phyloP scores from a whole-genome alignment of 768 basidiomycete genomes.

The Tylopilus felleus region DNA sequence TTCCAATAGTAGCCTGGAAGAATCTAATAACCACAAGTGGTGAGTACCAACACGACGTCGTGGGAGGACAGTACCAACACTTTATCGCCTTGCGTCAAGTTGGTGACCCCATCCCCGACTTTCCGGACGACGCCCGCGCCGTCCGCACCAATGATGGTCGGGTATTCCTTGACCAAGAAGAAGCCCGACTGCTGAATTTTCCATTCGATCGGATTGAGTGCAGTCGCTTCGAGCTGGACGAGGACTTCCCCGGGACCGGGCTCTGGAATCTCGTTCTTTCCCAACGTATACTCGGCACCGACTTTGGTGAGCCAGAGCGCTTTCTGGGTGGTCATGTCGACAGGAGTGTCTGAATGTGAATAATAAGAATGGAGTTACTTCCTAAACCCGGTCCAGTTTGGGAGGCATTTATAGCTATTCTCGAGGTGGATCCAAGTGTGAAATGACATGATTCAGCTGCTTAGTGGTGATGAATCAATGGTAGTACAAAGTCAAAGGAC shows the following conservation, averaged over 20 bases:
- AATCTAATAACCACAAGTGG: neutral
- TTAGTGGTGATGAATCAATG: neutral
- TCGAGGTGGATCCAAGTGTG: neutral
- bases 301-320: conserved; percentile 17
- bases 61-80: conserved; percentile 1
- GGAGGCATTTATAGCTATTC: neutral
- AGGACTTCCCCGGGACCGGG: conserved; percentile 43
- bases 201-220: conserved; percentile 45
- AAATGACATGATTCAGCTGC: neutral
- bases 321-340: conserved; percentile 10
- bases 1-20: conserved; percentile 10
- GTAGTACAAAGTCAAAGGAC: too few species aligned
- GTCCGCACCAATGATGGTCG: conserved; percentile 36
- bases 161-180: conserved; percentile 32
- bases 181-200: conserved; percentile 7
- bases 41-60: neutral
- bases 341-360: neutral
- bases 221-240: conserved; percentile 37
- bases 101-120: conserved; percentile 36
- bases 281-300: conserved; percentile 9
- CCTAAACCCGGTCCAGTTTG: neutral
- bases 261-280: conserved; percentile 22
- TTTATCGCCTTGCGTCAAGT: conserved; percentile 33
- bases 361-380: neutral
- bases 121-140: conserved; percentile 36